phyloP scores from a whole-genome alignment of 768 basidiomycete genomes.

The Termitomyces sp. region DNA sequence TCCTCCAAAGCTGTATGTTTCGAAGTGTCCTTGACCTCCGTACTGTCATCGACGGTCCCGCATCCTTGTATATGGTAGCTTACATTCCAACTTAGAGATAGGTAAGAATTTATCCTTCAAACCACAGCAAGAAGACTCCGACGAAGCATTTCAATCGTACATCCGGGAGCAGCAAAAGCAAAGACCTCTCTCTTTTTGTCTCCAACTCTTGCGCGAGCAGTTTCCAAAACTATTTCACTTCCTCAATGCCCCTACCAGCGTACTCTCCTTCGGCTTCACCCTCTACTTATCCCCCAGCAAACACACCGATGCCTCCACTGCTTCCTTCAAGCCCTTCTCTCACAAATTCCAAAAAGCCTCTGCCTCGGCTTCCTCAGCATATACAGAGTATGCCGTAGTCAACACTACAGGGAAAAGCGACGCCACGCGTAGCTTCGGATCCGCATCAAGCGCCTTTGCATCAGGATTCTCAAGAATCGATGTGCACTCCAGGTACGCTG shows the following conservation, averaged over 20 bases:
- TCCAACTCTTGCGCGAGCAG: conserved; percentile 11
- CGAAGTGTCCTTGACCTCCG: background rate
- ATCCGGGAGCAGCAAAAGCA: conserved; percentile 13
- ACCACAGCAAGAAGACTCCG: conserved; percentile 3
- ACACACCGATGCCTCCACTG: conserved; percentile 10
- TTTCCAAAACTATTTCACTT: conserved; percentile 12
- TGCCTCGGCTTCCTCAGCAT: background rate
- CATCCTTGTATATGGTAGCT: background rate
- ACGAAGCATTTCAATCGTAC: conserved; percentile 11
- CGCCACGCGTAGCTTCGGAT: conserved; percentile 21
- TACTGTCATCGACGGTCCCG: background rate
- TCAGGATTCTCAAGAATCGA: conserved; percentile 10
- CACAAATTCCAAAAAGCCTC: conserved; percentile 15
- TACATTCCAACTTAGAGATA: background rate
- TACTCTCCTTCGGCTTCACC: conserved; percentile 8
- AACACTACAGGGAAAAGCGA: conserved; percentile 17
- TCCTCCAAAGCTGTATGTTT: too few species aligned
- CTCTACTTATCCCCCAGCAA: conserved; percentile 1
- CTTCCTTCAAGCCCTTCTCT: conserved; percentile 10
- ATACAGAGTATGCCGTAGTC: conserved; percentile 13
- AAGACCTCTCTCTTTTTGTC: conserved; percentile 8
- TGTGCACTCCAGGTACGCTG: conserved; percentile 15
- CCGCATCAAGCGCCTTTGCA: conserved; percentile 5
- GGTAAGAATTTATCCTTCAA: too few species aligned
- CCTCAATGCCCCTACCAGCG: conserved; percentile 18